These are phyloP conservation scores for Scheffersomyces ergatensis DNA, from an alignment of 805 yeast species.

Conservation along the genomic window DNA sequence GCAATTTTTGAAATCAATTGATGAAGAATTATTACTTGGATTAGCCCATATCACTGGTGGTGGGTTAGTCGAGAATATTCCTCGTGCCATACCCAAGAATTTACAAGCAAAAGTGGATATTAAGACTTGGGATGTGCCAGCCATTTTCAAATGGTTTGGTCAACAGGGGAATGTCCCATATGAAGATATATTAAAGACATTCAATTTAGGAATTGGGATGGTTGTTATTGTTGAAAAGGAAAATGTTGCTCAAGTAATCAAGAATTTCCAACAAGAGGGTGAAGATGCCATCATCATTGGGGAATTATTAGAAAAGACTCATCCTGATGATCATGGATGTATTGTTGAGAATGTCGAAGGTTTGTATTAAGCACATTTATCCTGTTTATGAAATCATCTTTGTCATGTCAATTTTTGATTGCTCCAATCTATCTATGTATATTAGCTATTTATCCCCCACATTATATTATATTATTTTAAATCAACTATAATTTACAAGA, in stretches of 20 bases:
- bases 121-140: slow-evolving; percentile 78
- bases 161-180: slow-evolving; percentile 86
- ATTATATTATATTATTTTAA: too few relatives aligned
- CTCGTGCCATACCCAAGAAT: slow-evolving; percentile 83
- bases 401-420: too few relatives aligned
- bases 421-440: too few relatives aligned
- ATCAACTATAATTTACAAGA: too few relatives aligned
- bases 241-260: slow-evolving; percentile 57
- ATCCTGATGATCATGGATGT: slow-evolving; percentile 58
- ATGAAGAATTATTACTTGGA: slow-evolving; percentile 70
- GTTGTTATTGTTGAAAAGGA: slow-evolving; percentile 74
- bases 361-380: slow-evolving; percentile 18
- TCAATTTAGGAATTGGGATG: slow-evolving; percentile 98
- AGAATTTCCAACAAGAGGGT: slow-evolving; percentile 57
- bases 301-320: slow-evolving; percentile 28
- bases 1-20: slow-evolving; percentile 74
- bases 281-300: slow-evolving; percentile 66
- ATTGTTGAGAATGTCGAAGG: slow-evolving; percentile 48
- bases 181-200: slow-evolving; percentile 81
- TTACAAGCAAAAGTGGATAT: slow-evolving; percentile 82
- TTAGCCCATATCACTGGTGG: slow-evolving; percentile 98
- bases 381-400: too few relatives aligned
- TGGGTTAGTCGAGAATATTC: slow-evolving; percentile 93
- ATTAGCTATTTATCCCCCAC: too few relatives aligned
- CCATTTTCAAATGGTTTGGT: slow-evolving; percentile 92